A percentile compares a stretch with the other conserved stretches of the same genome.
Conservation (phyloP, 176 grass and related monocot genomes). For the Themeda triandra region DNA sequence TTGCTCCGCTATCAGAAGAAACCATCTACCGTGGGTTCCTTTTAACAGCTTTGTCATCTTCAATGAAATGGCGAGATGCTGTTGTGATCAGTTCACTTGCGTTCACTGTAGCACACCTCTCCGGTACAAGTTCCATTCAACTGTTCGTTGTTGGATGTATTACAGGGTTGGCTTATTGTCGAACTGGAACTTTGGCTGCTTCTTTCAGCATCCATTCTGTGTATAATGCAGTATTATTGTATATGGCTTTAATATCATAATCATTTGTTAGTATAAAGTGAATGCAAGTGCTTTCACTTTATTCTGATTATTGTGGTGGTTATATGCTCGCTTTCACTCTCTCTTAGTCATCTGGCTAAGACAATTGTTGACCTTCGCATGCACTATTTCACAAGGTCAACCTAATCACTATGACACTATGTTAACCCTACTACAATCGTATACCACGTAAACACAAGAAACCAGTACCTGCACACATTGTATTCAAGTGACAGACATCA, state of each 20-base stretch:
- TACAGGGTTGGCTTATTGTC: slow-evolving; percentile 74
- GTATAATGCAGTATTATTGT: slow-evolving; percentile 77
- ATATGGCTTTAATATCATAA: slow-evolving; percentile 49
- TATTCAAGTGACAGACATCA: too few species aligned
- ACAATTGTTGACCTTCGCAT: too few species aligned
- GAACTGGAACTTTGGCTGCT: slow-evolving; percentile 66
- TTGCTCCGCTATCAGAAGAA: slow-evolving; percentile 82
- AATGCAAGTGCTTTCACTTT: background rate
- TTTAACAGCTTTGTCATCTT: slow-evolving; percentile 57
- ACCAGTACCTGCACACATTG: too few species aligned
- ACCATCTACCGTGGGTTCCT: slow-evolving; percentile 91
- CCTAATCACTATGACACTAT: too few species aligned
- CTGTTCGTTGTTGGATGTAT: slow-evolving; percentile 72
- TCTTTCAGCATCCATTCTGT: slow-evolving; percentile 67
- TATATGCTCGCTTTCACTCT: background rate
- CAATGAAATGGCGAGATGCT: slow-evolving; percentile 54
- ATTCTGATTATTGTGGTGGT: background rate
- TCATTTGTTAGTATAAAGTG: background rate
- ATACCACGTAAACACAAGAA: too few species aligned
- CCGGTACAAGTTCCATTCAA: slow-evolving; percentile 49
- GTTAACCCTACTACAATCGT: too few species aligned
- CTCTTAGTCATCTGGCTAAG: background rate
- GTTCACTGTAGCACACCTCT: slow-evolving; percentile 84
- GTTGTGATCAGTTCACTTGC: slow-evolving; percentile 66
- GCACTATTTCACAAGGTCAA: background rate